Evolutionary conservation across 2,329 filamentous ascomycete species (phyloP).

Genomic region (Parastagonospora avenae): DNA sequence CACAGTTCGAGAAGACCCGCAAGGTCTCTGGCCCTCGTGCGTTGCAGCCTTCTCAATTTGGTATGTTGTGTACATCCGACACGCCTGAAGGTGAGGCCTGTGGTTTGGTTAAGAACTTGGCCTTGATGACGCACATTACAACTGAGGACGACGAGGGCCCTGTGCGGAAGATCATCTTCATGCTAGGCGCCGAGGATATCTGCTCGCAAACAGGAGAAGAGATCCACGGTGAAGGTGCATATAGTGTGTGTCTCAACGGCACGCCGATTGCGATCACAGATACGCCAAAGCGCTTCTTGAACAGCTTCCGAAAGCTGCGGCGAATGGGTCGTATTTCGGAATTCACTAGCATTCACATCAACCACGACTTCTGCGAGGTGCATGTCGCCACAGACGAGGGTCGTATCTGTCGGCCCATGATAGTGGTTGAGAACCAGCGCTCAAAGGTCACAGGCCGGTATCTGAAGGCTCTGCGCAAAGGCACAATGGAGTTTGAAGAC

Average conservation of each 20-base stretch:
- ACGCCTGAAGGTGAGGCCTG: conserved; percentile 98
- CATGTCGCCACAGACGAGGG: conserved; percentile 98
- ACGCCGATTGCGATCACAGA: conserved; percentile 88
- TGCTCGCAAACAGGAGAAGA: conserved; percentile 81
- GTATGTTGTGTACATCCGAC: conserved; percentile 96
- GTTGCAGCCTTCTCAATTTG: conserved; percentile 95
- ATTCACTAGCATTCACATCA: conserved; percentile 96
- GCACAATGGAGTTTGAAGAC: conserved; percentile 89
- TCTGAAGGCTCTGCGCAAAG: conserved; percentile 79
- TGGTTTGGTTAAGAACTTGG: conserved; percentile 96
- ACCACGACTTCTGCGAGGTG: conserved; percentile 87
- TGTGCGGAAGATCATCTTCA: conserved; percentile 83
- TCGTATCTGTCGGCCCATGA: conserved; percentile 92
- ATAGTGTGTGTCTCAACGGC: conserved; percentile 93
- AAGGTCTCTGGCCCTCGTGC: conserved; percentile 97
- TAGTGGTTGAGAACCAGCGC: conserved; percentile 87
- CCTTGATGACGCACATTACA: conserved; percentile 98
- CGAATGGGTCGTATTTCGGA: conserved; percentile 91
- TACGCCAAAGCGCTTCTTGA: conserved; percentile 83
- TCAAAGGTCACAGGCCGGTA: conserved; percentile 81
- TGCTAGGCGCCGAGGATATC: conserved; percentile 83
- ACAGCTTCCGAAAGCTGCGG: conserved; percentile 82
- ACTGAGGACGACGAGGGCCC: conserved; percentile 94
- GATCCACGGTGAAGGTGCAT: conserved; percentile 81
- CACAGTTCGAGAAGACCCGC: conserved; percentile 97